Percentiles rank a stretch among this genome's conserved stretches.
phyloP scores from a whole-genome alignment of 2,329 filamentous ascomycete genomes.

The Botrytis paeoniae region DNA sequence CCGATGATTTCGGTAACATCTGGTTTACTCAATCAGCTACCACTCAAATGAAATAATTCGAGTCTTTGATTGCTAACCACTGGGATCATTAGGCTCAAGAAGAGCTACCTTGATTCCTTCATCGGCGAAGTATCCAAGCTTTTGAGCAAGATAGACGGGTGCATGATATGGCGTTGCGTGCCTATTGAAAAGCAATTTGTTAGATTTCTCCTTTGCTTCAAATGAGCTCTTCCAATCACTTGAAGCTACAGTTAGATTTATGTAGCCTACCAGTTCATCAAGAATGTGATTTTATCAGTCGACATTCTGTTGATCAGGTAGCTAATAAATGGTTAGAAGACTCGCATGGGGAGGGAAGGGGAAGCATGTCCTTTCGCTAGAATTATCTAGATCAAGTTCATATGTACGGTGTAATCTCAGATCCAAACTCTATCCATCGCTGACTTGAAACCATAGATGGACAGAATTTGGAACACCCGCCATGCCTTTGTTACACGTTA shows the following conservation, averaged over 20 bases:
- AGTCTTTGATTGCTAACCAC: conserved; percentile 45
- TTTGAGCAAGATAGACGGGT: conserved; percentile 72
- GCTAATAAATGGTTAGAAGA: conserved; percentile 45
- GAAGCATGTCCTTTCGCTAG: conserved; percentile 87
- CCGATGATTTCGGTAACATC: conserved; percentile 82
- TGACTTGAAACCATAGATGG: background rate
- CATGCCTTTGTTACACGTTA: conserved; percentile 31
- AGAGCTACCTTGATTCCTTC: conserved; percentile 76
- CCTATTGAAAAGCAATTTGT: conserved; percentile 45
- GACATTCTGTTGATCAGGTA: conserved; percentile 51
- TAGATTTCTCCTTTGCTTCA: conserved; percentile 33
- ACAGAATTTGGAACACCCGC: conserved; percentile 29
- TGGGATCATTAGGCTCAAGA: conserved; percentile 75
- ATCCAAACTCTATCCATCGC: conserved; percentile 42
- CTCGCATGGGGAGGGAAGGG: conserved; percentile 32
- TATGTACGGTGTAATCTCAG: conserved; percentile 69
- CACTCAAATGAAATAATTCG: background rate
- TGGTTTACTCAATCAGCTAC: conserved; percentile 28
- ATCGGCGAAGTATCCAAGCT: conserved; percentile 71
- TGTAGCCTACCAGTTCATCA: conserved; percentile 70
- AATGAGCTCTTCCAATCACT: background rate
- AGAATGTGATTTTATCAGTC: conserved; percentile 81
- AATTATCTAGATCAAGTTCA: conserved; percentile 86
- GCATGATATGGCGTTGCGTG: conserved; percentile 80
- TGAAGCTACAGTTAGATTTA: conserved; percentile 1